phyloP scores from a whole-genome alignment of 106 monocot genomes.

The Acanthochlamys bracteata region DNA sequence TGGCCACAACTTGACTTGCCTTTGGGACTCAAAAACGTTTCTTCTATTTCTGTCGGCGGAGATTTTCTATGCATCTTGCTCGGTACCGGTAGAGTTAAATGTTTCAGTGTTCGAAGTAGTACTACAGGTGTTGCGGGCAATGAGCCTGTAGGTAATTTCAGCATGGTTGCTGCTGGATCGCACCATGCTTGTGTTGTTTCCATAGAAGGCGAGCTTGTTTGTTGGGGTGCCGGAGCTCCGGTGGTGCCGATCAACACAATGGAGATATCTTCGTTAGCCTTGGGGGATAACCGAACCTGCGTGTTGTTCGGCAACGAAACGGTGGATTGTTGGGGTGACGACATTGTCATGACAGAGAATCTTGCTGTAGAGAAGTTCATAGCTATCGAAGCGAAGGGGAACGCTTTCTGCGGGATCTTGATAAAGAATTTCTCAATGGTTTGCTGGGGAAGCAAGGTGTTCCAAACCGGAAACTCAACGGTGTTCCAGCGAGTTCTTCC shows the following conservation, averaged over 20 bases:
- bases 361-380: slow-evolving; percentile 25
- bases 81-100: slow-evolving; percentile 15
- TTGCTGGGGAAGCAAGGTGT: slow-evolving; percentile 63
- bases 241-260: not conserved
- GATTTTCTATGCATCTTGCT: slow-evolving; percentile 59
- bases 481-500: slow-evolving; percentile 49
- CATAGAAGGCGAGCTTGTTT: slow-evolving; percentile 9
- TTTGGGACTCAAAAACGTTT: not conserved
- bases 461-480: not conserved
- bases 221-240: slow-evolving; percentile 62
- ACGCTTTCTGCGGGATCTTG: slow-evolving; percentile 56
- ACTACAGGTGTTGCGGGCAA: slow-evolving; percentile 20
- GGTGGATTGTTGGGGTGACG: slow-evolving; percentile 48
- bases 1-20: slow-evolving; percentile 40
- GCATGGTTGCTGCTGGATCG: slow-evolving; percentile 39
- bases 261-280: slow-evolving; percentile 21
- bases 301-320: slow-evolving; percentile 23
- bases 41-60: slow-evolving; percentile 54
- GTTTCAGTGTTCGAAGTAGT: slow-evolving; percentile 30
- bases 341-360: slow-evolving; percentile 6
- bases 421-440: slow-evolving; percentile 32
- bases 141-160: slow-evolving; percentile 30
- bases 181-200: slow-evolving; percentile 56
- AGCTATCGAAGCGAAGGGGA: slow-evolving; percentile 41
- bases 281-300: slow-evolving; percentile 55